Conservation (phyloP, 208 protist species). For the Acanthamoeba triangularis region DNA sequence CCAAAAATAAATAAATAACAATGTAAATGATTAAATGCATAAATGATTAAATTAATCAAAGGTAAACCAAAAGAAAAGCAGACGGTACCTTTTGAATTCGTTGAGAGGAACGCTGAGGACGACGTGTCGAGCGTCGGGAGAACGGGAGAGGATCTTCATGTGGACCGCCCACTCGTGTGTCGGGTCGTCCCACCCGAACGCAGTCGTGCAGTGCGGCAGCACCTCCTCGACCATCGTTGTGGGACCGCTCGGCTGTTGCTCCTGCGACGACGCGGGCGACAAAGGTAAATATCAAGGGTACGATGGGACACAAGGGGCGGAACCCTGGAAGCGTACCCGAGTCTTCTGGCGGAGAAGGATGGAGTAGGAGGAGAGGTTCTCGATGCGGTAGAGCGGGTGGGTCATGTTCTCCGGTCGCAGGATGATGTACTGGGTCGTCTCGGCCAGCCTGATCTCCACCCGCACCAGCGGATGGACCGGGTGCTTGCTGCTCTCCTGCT, state of each 20-base stretch:
- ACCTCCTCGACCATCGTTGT: not conserved
- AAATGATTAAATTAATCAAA: not conserved
- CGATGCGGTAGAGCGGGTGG: conserved; percentile 51
- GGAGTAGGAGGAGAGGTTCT: conserved; percentile 32
- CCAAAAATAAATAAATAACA: not conserved
- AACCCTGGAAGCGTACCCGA: not conserved
- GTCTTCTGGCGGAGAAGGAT: conserved; percentile 3
- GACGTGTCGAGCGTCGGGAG: not conserved
- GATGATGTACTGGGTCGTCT: not conserved
- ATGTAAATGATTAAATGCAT: not conserved
- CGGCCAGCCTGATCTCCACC: not conserved
- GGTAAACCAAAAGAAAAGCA: not conserved
- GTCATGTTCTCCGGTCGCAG: conserved; percentile 11
- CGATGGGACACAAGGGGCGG: not conserved
- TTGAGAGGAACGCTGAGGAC: not conserved
- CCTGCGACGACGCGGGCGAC: not conserved
- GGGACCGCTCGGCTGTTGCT: not conserved
- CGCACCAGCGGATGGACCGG: conserved; percentile 3
- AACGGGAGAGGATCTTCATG: conserved; percentile 17
- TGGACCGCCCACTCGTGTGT: not conserved
- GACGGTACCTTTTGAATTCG: not conserved
- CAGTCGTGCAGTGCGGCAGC: not conserved
- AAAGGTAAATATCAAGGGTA: too few relatives aligned
- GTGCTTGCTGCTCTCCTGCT: not conserved
- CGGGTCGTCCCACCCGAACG: conserved; percentile 35